Evolutionary conservation across 169 alveolate genomes (phyloP).

Genomic region (Plasmodium yoelii): DNA sequence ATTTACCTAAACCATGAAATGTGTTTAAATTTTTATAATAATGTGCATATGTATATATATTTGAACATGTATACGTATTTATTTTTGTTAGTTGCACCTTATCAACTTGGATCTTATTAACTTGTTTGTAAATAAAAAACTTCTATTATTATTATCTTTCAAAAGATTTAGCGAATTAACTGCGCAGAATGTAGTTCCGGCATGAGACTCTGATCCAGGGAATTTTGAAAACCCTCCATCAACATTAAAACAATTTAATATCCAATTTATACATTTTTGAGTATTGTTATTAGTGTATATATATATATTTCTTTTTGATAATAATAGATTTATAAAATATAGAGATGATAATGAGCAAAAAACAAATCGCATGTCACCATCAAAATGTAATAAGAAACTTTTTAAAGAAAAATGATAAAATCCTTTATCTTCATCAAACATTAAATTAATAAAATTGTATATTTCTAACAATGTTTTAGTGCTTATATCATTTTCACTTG

Average conservation of each 20-base stretch:
- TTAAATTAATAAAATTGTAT: conserved; percentile 28
- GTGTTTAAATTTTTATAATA: background rate
- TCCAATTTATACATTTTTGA: conserved; percentile 38
- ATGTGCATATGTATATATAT: background rate
- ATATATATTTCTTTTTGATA: conserved; percentile 33
- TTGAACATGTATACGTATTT: background rate
- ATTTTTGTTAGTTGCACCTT: background rate
- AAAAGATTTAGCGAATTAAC: conserved; percentile 36
- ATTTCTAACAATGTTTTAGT: conserved; percentile 44
- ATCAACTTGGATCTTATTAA: too few relatives aligned
- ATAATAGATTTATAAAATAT: conserved; percentile 31
- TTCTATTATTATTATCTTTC: conserved; percentile 5
- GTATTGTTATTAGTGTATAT: conserved; percentile 11
- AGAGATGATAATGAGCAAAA: conserved; percentile 33
- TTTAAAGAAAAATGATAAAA: conserved; percentile 34
- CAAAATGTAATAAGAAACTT: conserved; percentile 29
- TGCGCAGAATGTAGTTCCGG: conserved; percentile 84
- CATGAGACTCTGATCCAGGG: conserved; percentile 81
- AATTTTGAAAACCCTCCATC: conserved; percentile 83
- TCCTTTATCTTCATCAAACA: conserved; percentile 61
- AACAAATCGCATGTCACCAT: conserved; percentile 73
- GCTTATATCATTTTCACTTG: conserved; percentile 62
- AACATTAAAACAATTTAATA: conserved; percentile 76
- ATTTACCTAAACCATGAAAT: background rate
- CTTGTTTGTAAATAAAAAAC: conserved; percentile 2